Conservation (phyloP, 2,329 filamentous ascomycete species). For the Rhinocladiella similis region DNA sequence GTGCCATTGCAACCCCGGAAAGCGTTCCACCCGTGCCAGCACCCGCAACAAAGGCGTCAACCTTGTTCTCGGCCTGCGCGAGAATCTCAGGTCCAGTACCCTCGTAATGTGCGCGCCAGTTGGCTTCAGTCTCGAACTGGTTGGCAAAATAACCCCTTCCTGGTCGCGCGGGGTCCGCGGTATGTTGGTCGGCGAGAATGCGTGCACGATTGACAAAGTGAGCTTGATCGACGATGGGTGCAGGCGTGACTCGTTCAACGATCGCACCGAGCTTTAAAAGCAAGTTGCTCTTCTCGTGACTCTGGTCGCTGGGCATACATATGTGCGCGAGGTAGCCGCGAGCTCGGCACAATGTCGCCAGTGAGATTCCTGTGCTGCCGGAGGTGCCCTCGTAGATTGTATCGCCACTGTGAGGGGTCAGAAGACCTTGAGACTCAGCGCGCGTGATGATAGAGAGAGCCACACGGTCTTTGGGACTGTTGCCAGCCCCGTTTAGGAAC, state of each 20-base stretch:
- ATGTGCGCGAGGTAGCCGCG: constrained; percentile 91
- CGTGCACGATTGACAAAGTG: constrained; percentile 95
- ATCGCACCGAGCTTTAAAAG: constrained; percentile 84
- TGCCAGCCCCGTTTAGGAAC: constrained; percentile 92
- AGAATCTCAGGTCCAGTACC: constrained; percentile 90
- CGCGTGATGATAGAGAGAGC: constrained; percentile 83
- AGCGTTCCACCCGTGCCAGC: constrained; percentile 88
- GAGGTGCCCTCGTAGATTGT: constrained; percentile 98
- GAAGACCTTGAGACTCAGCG: constrained; percentile 74
- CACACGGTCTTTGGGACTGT: constrained; percentile 92
- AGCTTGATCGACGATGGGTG: constrained; percentile 86
- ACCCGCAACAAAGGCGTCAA: constrained; percentile 90
- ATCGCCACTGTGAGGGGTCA: constrained; percentile 80
- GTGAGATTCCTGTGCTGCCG: constrained; percentile 91
- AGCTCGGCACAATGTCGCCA: constrained; percentile 84
- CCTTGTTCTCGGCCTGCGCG: constrained; percentile 67
- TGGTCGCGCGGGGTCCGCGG: constrained; percentile 53
- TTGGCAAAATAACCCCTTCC: constrained; percentile 91
- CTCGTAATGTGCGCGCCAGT: constrained; percentile 79
- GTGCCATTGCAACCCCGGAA: constrained; percentile 76
- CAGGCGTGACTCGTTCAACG: constrained; percentile 88
- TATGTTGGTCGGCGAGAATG: constrained; percentile 73
- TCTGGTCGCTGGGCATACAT: constrained; percentile 94
- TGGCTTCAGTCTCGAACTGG: constrained; percentile 90
- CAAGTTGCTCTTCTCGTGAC: constrained; percentile 83